A percentile compares a stretch with the other conserved stretches of the same genome.
These are phyloP conservation scores for Colletotrichum sp. DNA, from an alignment of 2,329 filamentous ascomycete genomes.

Conservation along the genomic window DNA sequence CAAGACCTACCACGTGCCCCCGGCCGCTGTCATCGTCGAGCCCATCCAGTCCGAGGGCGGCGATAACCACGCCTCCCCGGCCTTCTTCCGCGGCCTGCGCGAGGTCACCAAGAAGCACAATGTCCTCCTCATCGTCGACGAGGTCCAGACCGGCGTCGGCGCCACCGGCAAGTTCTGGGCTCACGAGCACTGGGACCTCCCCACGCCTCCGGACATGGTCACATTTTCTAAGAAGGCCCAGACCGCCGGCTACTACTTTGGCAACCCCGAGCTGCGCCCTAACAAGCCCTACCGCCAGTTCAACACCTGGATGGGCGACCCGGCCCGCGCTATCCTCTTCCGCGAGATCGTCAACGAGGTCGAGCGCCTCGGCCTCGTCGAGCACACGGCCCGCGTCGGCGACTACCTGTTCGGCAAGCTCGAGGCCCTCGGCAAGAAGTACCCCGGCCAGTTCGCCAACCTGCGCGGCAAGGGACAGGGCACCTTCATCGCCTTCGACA, in stretches of 20 bases:
- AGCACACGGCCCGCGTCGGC: conserved; percentile 78
- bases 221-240: conserved; percentile 97
- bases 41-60: conserved; percentile 93
- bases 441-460: conserved; percentile 81
- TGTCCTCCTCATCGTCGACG: conserved; percentile 88
- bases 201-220: conserved; percentile 85
- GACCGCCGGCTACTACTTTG: conserved; percentile 91
- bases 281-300: conserved; percentile 97
- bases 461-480: conserved; percentile 86
- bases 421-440: conserved; percentile 69
- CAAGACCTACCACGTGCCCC: conserved; percentile 77
- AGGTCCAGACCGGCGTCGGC: conserved; percentile 92
- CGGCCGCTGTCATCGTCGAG: conserved; percentile 84
- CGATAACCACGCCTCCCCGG: conserved; percentile 89
- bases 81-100: conserved; percentile 86
- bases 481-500: conserved; percentile 94
- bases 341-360: conserved; percentile 85
- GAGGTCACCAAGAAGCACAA: conserved; percentile 78
- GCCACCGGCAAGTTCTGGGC: conserved; percentile 96
- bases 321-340: conserved; percentile 84
- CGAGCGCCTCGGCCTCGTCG: conserved; percentile 76
- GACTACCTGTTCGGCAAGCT: conserved; percentile 79
- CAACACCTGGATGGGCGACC: conserved; percentile 98
- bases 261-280: conserved; percentile 77
- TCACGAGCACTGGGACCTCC: conserved; percentile 90